phyloP scores from a whole-genome alignment of 257 asterid species.

The Solanum tarijense region DNA sequence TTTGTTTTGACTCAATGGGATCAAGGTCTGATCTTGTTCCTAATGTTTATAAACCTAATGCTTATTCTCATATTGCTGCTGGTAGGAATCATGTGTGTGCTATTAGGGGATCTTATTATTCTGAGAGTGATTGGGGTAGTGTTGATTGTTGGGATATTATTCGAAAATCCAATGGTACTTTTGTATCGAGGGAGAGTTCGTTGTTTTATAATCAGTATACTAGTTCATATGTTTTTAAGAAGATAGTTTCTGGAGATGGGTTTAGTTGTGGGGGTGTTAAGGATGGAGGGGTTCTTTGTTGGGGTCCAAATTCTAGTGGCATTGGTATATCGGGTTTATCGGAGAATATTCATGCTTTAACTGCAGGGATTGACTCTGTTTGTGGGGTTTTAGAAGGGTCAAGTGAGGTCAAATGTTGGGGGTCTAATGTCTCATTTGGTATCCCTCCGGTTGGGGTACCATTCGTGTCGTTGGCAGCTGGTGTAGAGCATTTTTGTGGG shows the following conservation, averaged over 20 bases:
- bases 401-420: conserved; percentile 75
- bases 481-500: conserved; percentile 71
- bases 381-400: conserved; percentile 56
- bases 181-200: conserved; percentile 32
- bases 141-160: conserved; percentile 88
- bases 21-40: conserved; percentile 64
- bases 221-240: conserved; percentile 24
- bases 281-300: conserved; percentile 58
- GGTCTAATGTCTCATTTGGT: conserved; percentile 18
- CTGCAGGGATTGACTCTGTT: conserved; percentile 51
- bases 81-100: conserved; percentile 85
- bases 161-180: conserved; percentile 11
- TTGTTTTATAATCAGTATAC: conserved; percentile 36
- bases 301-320: conserved; percentile 59
- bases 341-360: conserved; percentile 26
- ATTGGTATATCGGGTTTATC: conserved; percentile 27
- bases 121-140: conserved; percentile 41
- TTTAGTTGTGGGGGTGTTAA: conserved; percentile 58
- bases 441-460: conserved; percentile 40
- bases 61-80: conserved; percentile 64
- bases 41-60: conserved; percentile 20
- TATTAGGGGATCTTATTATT: conserved; percentile 58
- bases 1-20: conserved; percentile 58
- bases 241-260: conserved; percentile 78
- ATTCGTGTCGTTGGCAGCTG: conserved; percentile 67